Conservation (phyloP, 345 rosid species). For the Populus nigra region DNA sequence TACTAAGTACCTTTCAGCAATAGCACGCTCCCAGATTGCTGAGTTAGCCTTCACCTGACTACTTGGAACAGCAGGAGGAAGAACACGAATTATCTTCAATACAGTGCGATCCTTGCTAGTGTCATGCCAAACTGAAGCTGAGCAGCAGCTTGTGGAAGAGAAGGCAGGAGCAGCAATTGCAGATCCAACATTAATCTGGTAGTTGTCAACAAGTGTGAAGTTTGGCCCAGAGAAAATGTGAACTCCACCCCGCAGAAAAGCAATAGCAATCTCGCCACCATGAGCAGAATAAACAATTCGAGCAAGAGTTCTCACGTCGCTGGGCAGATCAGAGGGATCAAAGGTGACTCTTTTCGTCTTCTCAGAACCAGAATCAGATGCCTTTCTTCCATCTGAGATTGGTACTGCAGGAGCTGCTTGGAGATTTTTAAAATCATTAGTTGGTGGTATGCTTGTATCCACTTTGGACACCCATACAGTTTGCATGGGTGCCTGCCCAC, state of each 20-base stretch:
- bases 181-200: slow-evolving; percentile 93
- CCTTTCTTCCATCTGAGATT: slow-evolving; percentile 48
- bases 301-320: slow-evolving; percentile 91
- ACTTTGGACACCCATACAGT: slow-evolving; percentile 97
- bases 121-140: slow-evolving; percentile 98
- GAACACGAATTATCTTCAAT: slow-evolving; percentile 88
- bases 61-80: slow-evolving; percentile 86
- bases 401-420: slow-evolving; percentile 54
- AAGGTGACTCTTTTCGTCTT: slow-evolving; percentile 68
- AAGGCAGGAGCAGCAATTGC: slow-evolving; percentile 98
- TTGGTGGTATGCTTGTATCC: slow-evolving; percentile 89
- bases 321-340: slow-evolving; percentile 98
- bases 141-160: slow-evolving; percentile 98
- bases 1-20: slow-evolving; percentile 84
- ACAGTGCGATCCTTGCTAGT: slow-evolving; percentile 73
- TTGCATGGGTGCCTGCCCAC: slow-evolving; percentile 95
- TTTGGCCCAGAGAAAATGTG: slow-evolving; percentile 97
- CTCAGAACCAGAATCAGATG: slow-evolving; percentile 50
- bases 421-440: slow-evolving; percentile 69
- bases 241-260: slow-evolving; percentile 93
- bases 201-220: slow-evolving; percentile 81
- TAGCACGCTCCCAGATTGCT: slow-evolving; percentile 93
- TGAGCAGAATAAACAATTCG: slow-evolving; percentile 97
- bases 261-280: slow-evolving; percentile 96
- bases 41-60: slow-evolving; percentile 74